phyloP scores from a whole-genome alignment of 768 basidiomycete genomes.

The Phanerodontia chrysosporium region DNA sequence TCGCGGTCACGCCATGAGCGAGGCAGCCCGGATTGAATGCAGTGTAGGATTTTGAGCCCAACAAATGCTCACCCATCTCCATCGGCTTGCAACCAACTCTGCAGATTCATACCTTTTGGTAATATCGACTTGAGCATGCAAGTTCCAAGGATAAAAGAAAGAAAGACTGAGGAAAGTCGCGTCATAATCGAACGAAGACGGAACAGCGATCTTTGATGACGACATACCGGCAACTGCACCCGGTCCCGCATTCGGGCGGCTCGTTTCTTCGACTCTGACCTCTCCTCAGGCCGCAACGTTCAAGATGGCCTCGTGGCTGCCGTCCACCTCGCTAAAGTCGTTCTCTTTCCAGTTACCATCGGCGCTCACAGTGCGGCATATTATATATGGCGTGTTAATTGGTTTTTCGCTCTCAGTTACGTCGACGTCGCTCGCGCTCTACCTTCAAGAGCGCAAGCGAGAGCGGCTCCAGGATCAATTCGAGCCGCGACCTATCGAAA shows the following conservation, averaged over 20 bases:
- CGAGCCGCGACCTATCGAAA: slow-evolving; percentile 57
- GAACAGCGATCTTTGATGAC: background rate
- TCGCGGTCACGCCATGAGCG: no score
- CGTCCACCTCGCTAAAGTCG: background rate
- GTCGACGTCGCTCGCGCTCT: slow-evolving; percentile 56
- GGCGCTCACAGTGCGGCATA: slow-evolving; percentile 19
- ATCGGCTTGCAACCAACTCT: no score
- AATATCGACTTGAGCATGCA: no score
- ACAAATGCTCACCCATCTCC: no score
- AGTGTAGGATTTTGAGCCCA: no score
- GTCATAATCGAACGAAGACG: no score
- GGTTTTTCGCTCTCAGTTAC: slow-evolving; percentile 78
- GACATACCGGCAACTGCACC: slow-evolving; percentile 1
- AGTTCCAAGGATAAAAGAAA: no score
- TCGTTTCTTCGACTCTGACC: background rate
- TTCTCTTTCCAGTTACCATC: background rate
- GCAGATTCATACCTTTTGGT: no score
- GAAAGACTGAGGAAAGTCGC: no score
- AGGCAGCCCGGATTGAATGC: no score
- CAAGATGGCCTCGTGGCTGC: background rate
- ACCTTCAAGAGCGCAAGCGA: slow-evolving; percentile 47
- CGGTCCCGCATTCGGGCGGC: background rate
- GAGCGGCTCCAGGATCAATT: slow-evolving; percentile 29
- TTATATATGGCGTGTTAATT: slow-evolving; percentile 54
- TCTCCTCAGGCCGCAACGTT: background rate